Percentiles rank a stretch among this genome's conserved stretches.
phyloP scores from a whole-genome alignment of 164 flowering plant species.

The Aristolochia californica region DNA sequence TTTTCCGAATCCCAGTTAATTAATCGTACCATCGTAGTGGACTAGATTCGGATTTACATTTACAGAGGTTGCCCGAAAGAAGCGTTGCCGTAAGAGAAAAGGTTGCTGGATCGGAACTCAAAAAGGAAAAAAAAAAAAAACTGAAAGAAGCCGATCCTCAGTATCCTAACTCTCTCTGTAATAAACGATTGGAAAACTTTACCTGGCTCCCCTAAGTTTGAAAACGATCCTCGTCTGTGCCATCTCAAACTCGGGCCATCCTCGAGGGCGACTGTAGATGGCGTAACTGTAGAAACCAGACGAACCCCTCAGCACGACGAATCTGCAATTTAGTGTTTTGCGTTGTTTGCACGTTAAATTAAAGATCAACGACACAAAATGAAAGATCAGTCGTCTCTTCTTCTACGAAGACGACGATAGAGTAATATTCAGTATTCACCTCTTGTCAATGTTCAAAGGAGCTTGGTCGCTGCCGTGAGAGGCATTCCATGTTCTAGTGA shows the following conservation, averaged over 20 bases:
- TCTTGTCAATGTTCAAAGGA: conserved; percentile 80
- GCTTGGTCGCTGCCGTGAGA: conserved; percentile 42
- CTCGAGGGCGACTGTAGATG: conserved; percentile 65
- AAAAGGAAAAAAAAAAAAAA: too few species aligned
- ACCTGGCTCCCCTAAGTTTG: conserved; percentile 84
- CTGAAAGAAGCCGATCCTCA: too few species aligned
- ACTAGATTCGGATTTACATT: too few species aligned
- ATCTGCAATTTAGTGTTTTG: conserved; percentile 35
- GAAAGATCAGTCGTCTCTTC: not conserved
- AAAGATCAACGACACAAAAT: not conserved
- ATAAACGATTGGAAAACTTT: too few species aligned
- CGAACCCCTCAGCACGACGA: conserved; percentile 56
- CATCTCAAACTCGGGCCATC: conserved; percentile 64
- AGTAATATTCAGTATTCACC: conserved; percentile 25
- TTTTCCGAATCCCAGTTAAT: too few species aligned
- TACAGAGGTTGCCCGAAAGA: too few species aligned
- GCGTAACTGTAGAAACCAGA: conserved; percentile 83
- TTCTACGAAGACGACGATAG: not conserved
- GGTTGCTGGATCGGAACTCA: too few species aligned
- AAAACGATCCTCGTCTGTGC: conserved; percentile 58
- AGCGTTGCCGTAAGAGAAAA: too few species aligned
- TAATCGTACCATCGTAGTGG: too few species aligned
- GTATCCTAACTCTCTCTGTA: too few species aligned
- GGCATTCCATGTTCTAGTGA: too few species aligned
- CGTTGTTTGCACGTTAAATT: not conserved